phyloP scores from a whole-genome alignment of 2,329 filamentous ascomycete species.

The Botrytis cinerea region DNA sequence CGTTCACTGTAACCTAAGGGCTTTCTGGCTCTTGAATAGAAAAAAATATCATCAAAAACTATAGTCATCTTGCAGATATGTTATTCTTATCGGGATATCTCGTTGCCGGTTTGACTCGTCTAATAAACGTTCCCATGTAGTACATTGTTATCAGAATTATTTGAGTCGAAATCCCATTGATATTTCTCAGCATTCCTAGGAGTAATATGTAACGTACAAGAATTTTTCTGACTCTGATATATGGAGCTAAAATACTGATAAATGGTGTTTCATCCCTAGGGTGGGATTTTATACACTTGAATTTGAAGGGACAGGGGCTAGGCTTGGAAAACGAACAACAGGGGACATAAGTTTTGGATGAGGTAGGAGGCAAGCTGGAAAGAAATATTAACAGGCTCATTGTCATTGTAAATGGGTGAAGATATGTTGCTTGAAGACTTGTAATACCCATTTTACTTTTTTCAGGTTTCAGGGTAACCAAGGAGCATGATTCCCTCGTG shows the following conservation, averaged over 20 bases:
- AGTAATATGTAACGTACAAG: not conserved
- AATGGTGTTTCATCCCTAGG: rapidly evolving
- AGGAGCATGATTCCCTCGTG: too few species aligned
- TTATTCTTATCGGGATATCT: not conserved
- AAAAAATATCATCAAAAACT: not conserved
- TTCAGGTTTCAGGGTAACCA: too few species aligned
- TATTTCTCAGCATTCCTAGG: not conserved
- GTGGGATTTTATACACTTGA: not conserved
- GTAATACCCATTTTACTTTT: too few species aligned
- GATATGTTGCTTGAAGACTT: not conserved
- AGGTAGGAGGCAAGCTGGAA: not conserved
- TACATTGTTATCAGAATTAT: not conserved
- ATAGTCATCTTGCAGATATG: not conserved
- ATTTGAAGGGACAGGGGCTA: not conserved
- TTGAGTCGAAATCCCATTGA: not conserved
- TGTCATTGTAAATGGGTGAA: too few species aligned
- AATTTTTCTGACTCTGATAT: not conserved
- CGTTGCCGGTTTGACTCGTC: not conserved
- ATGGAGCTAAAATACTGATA: not conserved
- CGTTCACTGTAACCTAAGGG: not conserved
- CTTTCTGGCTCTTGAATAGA: not conserved
- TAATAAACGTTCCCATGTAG: not conserved
- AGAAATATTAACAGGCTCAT: not conserved
- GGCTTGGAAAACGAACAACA: not conserved
- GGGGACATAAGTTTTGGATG: too few species aligned